A percentile compares a stretch with the other conserved stretches of the same genome.
These are phyloP conservation scores for Bryoglossum gracile DNA, from an alignment of 495 filamentous ascomycete genomes.

Conservation along the genomic window DNA sequence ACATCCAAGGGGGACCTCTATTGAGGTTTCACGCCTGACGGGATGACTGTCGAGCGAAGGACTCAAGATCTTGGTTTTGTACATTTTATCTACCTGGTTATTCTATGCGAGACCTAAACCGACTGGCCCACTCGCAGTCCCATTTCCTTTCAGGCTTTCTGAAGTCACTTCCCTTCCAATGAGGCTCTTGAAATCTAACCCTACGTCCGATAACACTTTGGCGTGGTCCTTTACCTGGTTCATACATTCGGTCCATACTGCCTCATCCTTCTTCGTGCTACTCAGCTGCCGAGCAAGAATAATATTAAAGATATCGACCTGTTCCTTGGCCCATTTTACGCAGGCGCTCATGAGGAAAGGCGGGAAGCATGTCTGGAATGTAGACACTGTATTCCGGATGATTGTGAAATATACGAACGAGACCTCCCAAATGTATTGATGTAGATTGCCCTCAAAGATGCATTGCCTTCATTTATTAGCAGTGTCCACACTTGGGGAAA, in stretches of 20 bases:
- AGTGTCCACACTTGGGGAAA: background rate
- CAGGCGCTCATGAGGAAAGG: conserved; percentile 79
- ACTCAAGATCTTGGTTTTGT: background rate
- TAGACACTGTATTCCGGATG: conserved; percentile 81
- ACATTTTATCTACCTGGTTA: background rate
- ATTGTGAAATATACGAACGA: conserved; percentile 94
- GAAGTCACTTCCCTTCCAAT: conserved; percentile 32
- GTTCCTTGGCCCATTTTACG: conserved; percentile 92
- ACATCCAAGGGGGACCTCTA: no score
- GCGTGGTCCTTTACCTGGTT: conserved; percentile 75
- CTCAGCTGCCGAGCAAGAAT: conserved; percentile 77
- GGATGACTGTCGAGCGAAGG: no score
- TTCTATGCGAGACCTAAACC: conserved; percentile 18
- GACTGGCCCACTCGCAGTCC: conserved; percentile 15
- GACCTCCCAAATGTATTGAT: conserved; percentile 89
- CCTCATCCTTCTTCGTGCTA: conserved; percentile 59
- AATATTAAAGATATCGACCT: conserved; percentile 82
- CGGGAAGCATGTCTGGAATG: conserved; percentile 86
- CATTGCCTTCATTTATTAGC: conserved; percentile 78
- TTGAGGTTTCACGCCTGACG: no score
- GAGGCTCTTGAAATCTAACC: conserved; percentile 80
- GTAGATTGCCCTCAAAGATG: conserved; percentile 87
- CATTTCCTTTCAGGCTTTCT: background rate
- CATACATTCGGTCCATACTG: conserved; percentile 76
- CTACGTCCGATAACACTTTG: conserved; percentile 71